A percentile compares a stretch with the other conserved stretches of the same genome.
Conservation (phyloP, 805 yeast species). For the Pichia scutulata region DNA sequence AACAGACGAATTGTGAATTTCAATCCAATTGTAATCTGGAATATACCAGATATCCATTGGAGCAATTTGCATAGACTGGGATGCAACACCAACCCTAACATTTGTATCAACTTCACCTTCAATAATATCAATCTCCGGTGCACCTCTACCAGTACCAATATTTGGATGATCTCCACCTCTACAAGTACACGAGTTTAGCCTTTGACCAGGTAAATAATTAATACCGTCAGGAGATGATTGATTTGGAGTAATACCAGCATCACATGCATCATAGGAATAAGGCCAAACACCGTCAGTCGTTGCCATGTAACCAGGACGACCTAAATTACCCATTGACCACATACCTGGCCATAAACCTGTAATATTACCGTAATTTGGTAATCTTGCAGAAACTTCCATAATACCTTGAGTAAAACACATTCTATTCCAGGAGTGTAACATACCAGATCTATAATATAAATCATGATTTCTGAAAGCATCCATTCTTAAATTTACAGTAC, state of each 20-base stretch:
- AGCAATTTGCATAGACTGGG: constrained; percentile 89
- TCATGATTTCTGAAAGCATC: constrained; percentile 80
- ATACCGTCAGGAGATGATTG: constrained; percentile 89
- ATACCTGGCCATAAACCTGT: constrained; percentile 95
- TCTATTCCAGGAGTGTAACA: constrained; percentile 90
- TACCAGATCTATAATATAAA: constrained; percentile 78
- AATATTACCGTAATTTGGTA: constrained; percentile 73
- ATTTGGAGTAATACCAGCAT: constrained; percentile 91
- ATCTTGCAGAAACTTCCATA: constrained; percentile 64
- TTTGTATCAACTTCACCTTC: constrained; percentile 72
- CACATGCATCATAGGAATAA: constrained; percentile 77
- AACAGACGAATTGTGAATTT: constrained; percentile 56
- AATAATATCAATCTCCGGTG: constrained; percentile 88
- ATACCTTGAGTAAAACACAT: constrained; percentile 82
- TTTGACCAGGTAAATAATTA: constrained; percentile 80
- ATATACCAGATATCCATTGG: constrained; percentile 92
- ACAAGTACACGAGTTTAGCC: constrained; percentile 71
- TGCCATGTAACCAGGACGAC: constrained; percentile 83
- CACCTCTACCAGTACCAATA: constrained; percentile 83
- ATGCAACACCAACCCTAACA: constrained; percentile 56
- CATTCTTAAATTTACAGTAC: constrained; percentile 59
- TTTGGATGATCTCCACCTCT: constrained; percentile 81
- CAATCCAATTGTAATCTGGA: constrained; percentile 79
- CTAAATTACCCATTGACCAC: constrained; percentile 92
- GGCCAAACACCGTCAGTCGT: constrained; percentile 96